Evolutionary conservation across 2,329 filamentous ascomycete species (phyloP), one percentile per base, ranked within the genome.

Genomic region (Xylariaceae sp.): DNA sequence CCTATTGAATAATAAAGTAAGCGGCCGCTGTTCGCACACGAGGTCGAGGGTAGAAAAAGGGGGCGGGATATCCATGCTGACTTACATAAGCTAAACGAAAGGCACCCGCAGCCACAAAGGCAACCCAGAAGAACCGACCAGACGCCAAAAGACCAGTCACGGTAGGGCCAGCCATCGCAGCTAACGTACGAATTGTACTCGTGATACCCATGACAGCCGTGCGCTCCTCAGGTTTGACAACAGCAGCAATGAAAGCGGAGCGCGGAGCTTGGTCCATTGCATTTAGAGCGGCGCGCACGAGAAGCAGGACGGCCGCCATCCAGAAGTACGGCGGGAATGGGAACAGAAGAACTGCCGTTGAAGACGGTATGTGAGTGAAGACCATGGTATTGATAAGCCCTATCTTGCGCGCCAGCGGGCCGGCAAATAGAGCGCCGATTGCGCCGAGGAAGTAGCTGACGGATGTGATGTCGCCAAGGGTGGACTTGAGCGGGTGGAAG

Each of bases 121-220:
- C 79, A n/a, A 82, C 71, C 78, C 80, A 82, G 56, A 83, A 83
- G 8, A 64, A 63, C 11, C 75, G 63, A 17, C 62, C 68, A 4
- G 71, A 74, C 0, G 79, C 79, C 12, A 83, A 60, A 0, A 74
- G 51, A 0, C 80, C 80, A 0, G 80, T 83, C 2, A 82, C 57
- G 1, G 67, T 75, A 0, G 80, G 79, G 0, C 80, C 72, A 0
- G 69, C 60, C 46, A 70, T 80, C 49, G 78, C 73, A 0, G 80
- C 78, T 10, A 85, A 56, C 0, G 80, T 85, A 6, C 81, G 69
- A 22, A 85, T 48, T 57, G 80, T 79, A 37, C 68, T 72, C 0
- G 81, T 85, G 53, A 86, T 82, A 11, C 83, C 83, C 79, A 86
- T 82, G n/a, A 83, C 80, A 1, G 81, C 82, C 0, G 83, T 86